Evolutionary conservation across 345 rosid species (phyloP).

Genomic region (Gossypium bickii): DNA sequence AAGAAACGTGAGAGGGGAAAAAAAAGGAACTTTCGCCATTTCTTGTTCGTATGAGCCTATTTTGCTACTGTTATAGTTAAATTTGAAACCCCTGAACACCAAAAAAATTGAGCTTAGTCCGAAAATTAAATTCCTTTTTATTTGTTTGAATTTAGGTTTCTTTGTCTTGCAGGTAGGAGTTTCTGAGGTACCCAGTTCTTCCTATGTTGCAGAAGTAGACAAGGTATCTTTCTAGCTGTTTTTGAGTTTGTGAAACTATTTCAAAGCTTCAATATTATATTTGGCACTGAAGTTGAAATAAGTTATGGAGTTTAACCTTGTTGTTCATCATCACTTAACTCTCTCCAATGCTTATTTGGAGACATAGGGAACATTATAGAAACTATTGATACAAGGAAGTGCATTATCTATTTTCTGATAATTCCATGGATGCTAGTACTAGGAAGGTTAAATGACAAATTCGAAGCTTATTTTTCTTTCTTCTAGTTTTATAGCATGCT

Average conservation of each 20-base stretch:
- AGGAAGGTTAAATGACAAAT: not conserved
- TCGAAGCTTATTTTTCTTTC: not conserved
- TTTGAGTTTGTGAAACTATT: not conserved
- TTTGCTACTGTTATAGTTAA: not conserved
- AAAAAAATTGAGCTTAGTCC: not conserved
- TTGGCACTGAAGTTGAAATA: not conserved
- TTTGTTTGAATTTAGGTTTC: constrained; percentile 4
- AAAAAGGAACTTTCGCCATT: not conserved
- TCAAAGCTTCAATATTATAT: not conserved
- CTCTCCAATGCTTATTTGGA: not conserved
- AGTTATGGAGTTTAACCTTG: not conserved
- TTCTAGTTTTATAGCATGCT: not conserved
- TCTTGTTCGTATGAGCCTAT: not conserved
- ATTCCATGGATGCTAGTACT: not conserved
- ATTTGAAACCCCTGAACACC: not conserved
- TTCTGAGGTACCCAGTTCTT: constrained; percentile 37
- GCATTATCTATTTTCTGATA: not conserved
- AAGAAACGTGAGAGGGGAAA: not conserved
- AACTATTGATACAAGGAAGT: not conserved
- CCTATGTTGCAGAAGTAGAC: constrained; percentile 47
- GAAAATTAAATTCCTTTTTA: not conserved
- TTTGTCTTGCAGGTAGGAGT: constrained; percentile 28
- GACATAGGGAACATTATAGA: not conserved
- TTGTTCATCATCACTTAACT: not conserved
- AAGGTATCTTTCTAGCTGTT: constrained; percentile 31